These are phyloP conservation scores for Trichoderma koningiopsis DNA, from an alignment of 2,329 filamentous ascomycete genomes.

Conservation along the genomic window DNA sequence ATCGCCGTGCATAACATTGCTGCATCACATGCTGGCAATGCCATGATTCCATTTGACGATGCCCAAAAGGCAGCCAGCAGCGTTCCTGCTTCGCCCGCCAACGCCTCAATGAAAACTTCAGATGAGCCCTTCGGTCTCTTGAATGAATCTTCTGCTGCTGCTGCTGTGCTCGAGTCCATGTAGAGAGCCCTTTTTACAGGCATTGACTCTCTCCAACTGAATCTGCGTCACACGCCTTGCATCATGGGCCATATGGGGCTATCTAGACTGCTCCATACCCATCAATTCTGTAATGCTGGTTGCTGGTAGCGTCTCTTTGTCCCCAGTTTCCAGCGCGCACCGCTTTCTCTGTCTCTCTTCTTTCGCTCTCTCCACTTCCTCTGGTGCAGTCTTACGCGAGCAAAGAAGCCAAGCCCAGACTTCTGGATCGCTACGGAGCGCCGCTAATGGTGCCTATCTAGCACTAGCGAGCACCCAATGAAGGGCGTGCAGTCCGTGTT, in stretches of 20 bases:
- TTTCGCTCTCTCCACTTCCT: neutral
- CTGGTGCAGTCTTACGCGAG: slow-evolving; percentile 13
- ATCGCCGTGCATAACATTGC: neutral
- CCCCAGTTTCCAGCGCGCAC: neutral
- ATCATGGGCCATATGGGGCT: neutral
- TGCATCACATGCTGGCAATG: neutral
- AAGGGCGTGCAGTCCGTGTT: neutral
- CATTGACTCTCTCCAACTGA: neutral
- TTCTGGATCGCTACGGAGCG: slow-evolving; percentile 10
- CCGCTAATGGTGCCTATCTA: neutral
- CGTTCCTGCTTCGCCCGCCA: neutral
- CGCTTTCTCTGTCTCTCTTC: neutral
- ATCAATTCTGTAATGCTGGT: neutral
- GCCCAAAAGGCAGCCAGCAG: neutral
- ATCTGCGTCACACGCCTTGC: neutral
- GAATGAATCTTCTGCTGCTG: neutral
- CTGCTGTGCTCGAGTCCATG: neutral
- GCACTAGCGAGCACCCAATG: neutral
- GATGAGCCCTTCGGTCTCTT: neutral
- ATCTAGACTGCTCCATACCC: neutral
- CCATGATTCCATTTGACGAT: neutral
- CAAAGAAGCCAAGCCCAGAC: slow-evolving; percentile 9
- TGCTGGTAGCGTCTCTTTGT: neutral
- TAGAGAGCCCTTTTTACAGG: neutral
- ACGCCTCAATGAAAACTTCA: neutral